phyloP scores from a whole-genome alignment of 306 rosid species.

The Inga laurina region DNA sequence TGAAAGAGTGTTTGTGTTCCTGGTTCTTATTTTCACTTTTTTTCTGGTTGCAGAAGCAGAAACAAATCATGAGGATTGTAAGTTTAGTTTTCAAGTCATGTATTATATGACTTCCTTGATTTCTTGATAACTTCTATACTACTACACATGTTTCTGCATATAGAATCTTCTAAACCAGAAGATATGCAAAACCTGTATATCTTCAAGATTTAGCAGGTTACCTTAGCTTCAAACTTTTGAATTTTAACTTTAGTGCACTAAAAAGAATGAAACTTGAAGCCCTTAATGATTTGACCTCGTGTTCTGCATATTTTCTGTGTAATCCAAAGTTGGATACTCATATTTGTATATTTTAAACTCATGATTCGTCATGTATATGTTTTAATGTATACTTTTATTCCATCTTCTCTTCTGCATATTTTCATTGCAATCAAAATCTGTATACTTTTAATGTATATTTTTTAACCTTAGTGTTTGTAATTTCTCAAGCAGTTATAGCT shows the following conservation, averaged over 20 bases:
- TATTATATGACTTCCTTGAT: background rate
- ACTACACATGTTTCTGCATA: background rate
- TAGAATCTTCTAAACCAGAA: constrained; percentile 10
- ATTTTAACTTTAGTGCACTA: background rate
- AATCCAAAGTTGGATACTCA: background rate
- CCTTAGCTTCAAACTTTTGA: background rate
- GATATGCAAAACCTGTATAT: background rate
- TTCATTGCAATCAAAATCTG: constrained; percentile 7
- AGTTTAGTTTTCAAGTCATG: constrained; percentile 24
- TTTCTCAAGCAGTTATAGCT: constrained; percentile 36
- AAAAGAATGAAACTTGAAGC: background rate
- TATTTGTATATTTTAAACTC: background rate
- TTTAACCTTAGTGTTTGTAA: background rate
- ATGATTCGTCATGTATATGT: background rate
- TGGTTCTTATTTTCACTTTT: constrained; percentile 34
- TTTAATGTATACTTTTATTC: background rate
- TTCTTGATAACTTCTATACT: constrained; percentile 6
- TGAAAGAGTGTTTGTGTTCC: constrained; percentile 22
- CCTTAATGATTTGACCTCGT: background rate
- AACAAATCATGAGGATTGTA: constrained; percentile 36
- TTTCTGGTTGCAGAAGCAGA: constrained; percentile 27
- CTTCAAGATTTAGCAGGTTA: background rate
- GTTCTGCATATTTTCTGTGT: constrained; percentile 10
- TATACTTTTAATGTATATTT: background rate
- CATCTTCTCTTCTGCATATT: constrained; percentile 1